Evolutionary conservation across 352 stramenopile genomes (phyloP).

Genomic region (Blastocystis sp.): DNA sequence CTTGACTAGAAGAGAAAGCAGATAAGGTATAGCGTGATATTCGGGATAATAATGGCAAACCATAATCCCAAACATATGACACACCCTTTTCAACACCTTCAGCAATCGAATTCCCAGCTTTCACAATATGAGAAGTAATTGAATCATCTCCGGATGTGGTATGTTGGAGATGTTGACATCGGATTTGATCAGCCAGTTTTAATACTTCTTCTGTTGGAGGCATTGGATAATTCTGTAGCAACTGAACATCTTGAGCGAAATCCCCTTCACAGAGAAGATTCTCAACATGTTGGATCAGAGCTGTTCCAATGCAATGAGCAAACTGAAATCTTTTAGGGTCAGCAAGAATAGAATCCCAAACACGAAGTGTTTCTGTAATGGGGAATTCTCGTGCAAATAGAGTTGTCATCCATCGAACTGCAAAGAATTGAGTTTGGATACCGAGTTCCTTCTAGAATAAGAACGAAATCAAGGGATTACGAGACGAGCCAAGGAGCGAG

Average conservation of each 20-base stretch:
- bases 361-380: slow-evolving; percentile 73
- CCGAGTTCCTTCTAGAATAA: slow-evolving; percentile 63
- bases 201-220: slow-evolving; percentile 63
- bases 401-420: slow-evolving; percentile 77
- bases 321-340: slow-evolving; percentile 73
- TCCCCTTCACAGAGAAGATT: slow-evolving; percentile 68
- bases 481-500: background rate
- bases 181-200: slow-evolving; percentile 58
- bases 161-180: background rate
- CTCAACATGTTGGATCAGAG: slow-evolving; percentile 73
- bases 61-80: no score
- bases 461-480: background rate
- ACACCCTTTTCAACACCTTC: background rate
- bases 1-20: no score
- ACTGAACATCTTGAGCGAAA: slow-evolving; percentile 67
- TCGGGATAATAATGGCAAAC: background rate
- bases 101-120: background rate
- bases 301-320: slow-evolving; percentile 72
- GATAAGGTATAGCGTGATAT: no score
- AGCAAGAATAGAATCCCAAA: slow-evolving; percentile 77
- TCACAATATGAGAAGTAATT: background rate
- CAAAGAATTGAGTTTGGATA: slow-evolving; percentile 72
- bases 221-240: slow-evolving; percentile 68
- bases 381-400: slow-evolving; percentile 74
- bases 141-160: background rate